Evolutionary conservation across 768 basidiomycete species (phyloP).

Genomic region (Strobilomyces echinocephalus): DNA sequence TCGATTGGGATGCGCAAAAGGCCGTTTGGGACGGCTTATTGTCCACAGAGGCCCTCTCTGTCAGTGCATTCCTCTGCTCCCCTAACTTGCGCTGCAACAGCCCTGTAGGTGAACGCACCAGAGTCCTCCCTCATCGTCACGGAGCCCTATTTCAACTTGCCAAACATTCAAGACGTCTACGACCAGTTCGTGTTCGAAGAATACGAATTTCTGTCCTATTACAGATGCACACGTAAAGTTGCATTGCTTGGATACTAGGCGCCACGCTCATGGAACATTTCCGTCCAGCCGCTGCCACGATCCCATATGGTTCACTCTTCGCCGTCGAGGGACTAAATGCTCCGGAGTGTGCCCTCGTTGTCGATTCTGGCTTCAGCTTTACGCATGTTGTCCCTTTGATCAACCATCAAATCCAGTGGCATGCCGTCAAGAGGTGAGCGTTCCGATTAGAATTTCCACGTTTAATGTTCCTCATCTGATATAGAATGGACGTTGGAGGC

Average conservation of each 20-base stretch:
- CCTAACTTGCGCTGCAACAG: conserved; percentile 8
- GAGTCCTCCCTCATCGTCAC: conserved; percentile 79
- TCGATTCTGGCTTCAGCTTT: conserved; percentile 93
- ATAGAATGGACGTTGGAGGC: conserved; percentile 93
- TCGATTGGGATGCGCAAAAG: conserved; percentile 95
- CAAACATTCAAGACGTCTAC: conserved; percentile 86
- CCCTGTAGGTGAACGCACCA: conserved; percentile 61
- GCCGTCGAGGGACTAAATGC: conserved; percentile 40
- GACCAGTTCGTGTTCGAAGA: conserved; percentile 97
- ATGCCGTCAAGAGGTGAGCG: conserved; percentile 72
- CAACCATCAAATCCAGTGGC: conserved; percentile 68
- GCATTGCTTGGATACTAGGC: conserved; percentile 16
- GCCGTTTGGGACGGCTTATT: conserved; percentile 91
- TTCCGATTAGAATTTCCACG: conserved; percentile 11
- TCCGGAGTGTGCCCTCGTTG: conserved; percentile 75
- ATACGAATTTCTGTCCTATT: conserved; percentile 85
- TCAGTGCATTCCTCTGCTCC: conserved; percentile 28
- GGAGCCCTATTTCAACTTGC: conserved; percentile 91
- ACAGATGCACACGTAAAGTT: conserved; percentile 74
- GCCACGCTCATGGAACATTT: conserved; percentile 17
- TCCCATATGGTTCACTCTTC: conserved; percentile 74
- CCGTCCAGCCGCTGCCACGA: conserved; percentile 67
- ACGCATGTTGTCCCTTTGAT: conserved; percentile 88
- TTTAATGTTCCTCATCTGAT: conserved; percentile 14
- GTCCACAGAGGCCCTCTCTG: conserved; percentile 63